phyloP scores from a whole-genome alignment of 768 basidiomycete species.

The Pleurotus pulmonarius region DNA sequence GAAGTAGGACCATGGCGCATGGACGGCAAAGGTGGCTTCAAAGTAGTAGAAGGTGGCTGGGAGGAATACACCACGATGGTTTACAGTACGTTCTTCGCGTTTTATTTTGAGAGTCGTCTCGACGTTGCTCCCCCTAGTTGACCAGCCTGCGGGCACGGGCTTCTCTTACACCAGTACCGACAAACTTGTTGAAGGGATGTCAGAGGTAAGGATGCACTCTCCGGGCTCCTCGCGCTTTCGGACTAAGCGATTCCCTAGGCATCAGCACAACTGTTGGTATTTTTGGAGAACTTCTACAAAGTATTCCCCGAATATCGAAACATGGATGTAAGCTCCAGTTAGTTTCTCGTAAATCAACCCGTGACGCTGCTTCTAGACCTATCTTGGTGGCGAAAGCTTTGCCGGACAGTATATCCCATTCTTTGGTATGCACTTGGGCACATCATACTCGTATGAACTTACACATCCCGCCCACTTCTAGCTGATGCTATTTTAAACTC shows the following conservation, averaged over 20 bases:
- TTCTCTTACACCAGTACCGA: slow-evolving; percentile 88
- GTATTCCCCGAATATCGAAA: slow-evolving; percentile 86
- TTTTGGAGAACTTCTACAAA: slow-evolving; percentile 82
- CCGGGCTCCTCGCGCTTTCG: too few species aligned
- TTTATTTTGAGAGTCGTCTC: too few species aligned
- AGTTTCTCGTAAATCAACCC: neutral
- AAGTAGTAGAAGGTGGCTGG: slow-evolving; percentile 85
- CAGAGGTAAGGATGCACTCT: slow-evolving; percentile 39
- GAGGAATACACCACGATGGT: slow-evolving; percentile 96
- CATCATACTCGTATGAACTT: neutral
- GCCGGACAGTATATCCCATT: slow-evolving; percentile 98
- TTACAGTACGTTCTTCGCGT: slow-evolving; percentile 56
- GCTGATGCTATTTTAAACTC: slow-evolving; percentile 75
- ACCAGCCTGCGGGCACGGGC: slow-evolving; percentile 96
- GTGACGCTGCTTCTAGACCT: slow-evolving; percentile 59
- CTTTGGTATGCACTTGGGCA: slow-evolving; percentile 52
- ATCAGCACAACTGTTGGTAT: slow-evolving; percentile 73
- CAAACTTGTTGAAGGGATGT: slow-evolving; percentile 75
- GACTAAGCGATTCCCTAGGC: slow-evolving; percentile 41
- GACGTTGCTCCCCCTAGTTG: slow-evolving; percentile 51
- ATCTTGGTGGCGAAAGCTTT: slow-evolving; percentile 92
- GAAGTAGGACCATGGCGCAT: slow-evolving; percentile 92
- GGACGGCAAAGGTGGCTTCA: slow-evolving; percentile 69
- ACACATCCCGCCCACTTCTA: slow-evolving; percentile 23
- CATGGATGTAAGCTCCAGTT: slow-evolving; percentile 65